These are phyloP conservation scores for Penstemon davidsonii DNA, from an alignment of 257 asterid genomes.

Conservation along the genomic window DNA sequence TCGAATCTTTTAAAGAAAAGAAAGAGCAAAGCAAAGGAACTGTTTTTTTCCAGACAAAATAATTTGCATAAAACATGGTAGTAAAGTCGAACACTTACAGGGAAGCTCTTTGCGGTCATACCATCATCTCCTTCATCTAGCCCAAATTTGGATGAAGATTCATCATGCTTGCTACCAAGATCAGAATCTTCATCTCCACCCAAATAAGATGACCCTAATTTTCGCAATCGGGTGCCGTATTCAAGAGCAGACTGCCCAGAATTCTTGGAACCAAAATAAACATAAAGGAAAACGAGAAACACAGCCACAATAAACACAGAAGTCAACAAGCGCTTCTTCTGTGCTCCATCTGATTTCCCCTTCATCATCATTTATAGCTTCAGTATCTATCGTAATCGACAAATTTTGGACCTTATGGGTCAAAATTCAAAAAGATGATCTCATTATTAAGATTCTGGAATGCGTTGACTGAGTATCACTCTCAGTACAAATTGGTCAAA, in stretches of 20 bases:
- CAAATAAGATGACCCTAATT: slow-evolving; percentile 80
- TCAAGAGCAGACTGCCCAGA: slow-evolving; percentile 84
- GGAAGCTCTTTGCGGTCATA: slow-evolving; percentile 62
- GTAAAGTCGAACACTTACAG: slow-evolving; percentile 48
- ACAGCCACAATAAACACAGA: slow-evolving; percentile 48
- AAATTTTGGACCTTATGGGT: slow-evolving; percentile 31
- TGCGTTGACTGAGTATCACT: slow-evolving; percentile 22
- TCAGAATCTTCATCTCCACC: slow-evolving; percentile 86
- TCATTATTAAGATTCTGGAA: slow-evolving; percentile 27
- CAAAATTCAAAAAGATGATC: slow-evolving; percentile 31
- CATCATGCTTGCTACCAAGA: slow-evolving; percentile 58
- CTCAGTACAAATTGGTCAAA: slow-evolving; percentile 13
- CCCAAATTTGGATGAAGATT: slow-evolving; percentile 41
- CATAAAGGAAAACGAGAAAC: slow-evolving; percentile 58
- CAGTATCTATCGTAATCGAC: neutral
- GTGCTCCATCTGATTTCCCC: slow-evolving; percentile 76
- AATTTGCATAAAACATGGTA: slow-evolving; percentile 17
- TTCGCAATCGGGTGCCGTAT: slow-evolving; percentile 88
- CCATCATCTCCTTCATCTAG: slow-evolving; percentile 71
- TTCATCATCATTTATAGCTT: slow-evolving; percentile 40
- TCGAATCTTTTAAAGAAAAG: no score
- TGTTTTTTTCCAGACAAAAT: neutral
- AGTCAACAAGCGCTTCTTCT: slow-evolving; percentile 66
- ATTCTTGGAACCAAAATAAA: slow-evolving; percentile 70
- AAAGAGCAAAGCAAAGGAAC: no score